A percentile compares a stretch with the other conserved stretches of the same genome.
These are phyloP conservation scores for Aspergillus cristatus DNA, from an alignment of 495 filamentous ascomycete genomes.

Conservation along the genomic window DNA sequence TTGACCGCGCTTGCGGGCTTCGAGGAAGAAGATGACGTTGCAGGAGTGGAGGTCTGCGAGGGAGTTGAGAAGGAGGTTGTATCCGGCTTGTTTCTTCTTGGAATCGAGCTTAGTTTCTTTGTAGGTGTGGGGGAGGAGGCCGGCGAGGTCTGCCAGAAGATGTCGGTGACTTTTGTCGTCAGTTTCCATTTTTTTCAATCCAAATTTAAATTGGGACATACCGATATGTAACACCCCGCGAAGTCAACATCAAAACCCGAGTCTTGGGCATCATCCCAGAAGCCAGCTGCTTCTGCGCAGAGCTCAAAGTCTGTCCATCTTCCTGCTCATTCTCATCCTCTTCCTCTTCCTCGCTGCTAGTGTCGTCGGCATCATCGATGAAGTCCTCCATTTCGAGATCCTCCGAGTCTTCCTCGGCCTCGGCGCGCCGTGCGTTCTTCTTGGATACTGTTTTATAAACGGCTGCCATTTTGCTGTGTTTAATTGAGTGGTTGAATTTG, in stretches of 20 bases:
- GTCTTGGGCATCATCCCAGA: slow-evolving; percentile 43
- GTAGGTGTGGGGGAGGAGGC: slow-evolving; percentile 80
- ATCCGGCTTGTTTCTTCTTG: slow-evolving; percentile 65
- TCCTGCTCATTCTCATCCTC: slow-evolving; percentile 25
- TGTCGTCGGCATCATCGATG: slow-evolving; percentile 34
- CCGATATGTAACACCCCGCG: slow-evolving; percentile 83
- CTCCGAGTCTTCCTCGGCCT: slow-evolving; percentile 27
- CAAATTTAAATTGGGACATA: slow-evolving; percentile 25
- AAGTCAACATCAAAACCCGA: slow-evolving; percentile 80
- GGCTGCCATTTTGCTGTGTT: slow-evolving; percentile 57
- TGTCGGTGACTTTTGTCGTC: slow-evolving; percentile 69
- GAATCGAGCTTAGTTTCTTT: slow-evolving; percentile 97
- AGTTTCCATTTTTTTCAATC: not conserved
- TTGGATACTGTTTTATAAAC: slow-evolving; percentile 92
- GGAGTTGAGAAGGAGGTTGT: slow-evolving; percentile 84
- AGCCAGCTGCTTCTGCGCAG: slow-evolving; percentile 33
- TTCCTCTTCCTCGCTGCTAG: slow-evolving; percentile 39
- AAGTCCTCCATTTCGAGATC: slow-evolving; percentile 35
- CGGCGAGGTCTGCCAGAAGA: slow-evolving; percentile 79
- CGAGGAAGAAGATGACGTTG: slow-evolving; percentile 96
- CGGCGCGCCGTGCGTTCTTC: slow-evolving; percentile 25
- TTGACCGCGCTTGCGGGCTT: slow-evolving; percentile 80
- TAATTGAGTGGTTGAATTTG: slow-evolving; percentile 1
- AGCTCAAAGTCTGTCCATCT: not conserved
- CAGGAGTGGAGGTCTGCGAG: slow-evolving; percentile 97